Percentiles rank a stretch among this genome's conserved stretches.
phyloP scores from a whole-genome alignment of 1,139 yeast genomes.

The Hyphopichia pseudoburtonii region DNA sequence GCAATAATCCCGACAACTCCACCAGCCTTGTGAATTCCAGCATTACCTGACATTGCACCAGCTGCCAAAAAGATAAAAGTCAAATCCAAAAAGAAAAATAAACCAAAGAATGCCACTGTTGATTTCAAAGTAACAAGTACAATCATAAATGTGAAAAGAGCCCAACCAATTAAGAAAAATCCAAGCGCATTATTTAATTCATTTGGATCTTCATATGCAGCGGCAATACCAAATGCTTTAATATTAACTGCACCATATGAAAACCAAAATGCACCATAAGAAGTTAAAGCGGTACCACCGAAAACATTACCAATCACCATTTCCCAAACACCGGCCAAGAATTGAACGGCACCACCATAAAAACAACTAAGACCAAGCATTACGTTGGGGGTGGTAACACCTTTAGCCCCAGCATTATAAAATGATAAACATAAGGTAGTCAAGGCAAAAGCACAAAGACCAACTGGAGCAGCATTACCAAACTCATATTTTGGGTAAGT shows the following conservation, averaged over 20 bases:
- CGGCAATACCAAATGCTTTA: slow-evolving; percentile 50
- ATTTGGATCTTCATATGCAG: slow-evolving; percentile 47
- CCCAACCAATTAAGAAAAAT: slow-evolving; percentile 46
- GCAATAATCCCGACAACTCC: slow-evolving; percentile 46
- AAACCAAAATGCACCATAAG: slow-evolving; percentile 47
- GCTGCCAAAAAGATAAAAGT: slow-evolving; percentile 45
- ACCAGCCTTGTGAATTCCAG: slow-evolving; percentile 35
- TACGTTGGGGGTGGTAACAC: slow-evolving; percentile 31
- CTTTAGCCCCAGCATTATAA: slow-evolving; percentile 41
- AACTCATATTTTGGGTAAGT: slow-evolving; percentile 36
- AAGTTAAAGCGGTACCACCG: slow-evolving; percentile 42
- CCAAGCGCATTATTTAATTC: slow-evolving; percentile 39
- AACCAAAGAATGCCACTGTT: slow-evolving; percentile 38
- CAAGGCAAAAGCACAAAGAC: slow-evolving; percentile 53
- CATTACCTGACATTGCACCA: slow-evolving; percentile 36
- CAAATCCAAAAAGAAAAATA: slow-evolving; percentile 36
- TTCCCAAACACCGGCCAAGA: slow-evolving; percentile 56
- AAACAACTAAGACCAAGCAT: slow-evolving; percentile 46
- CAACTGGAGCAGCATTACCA: slow-evolving; percentile 65
- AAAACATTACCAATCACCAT: slow-evolving; percentile 39
- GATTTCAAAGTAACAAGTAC: slow-evolving; percentile 43
- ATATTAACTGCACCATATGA: slow-evolving; percentile 37
- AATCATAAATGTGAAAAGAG: slow-evolving; percentile 41
- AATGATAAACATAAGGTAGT: slow-evolving; percentile 52
- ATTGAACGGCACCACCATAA: slow-evolving; percentile 49